Evolutionary conservation across 2,329 filamentous ascomycete species (phyloP).

Genomic region (Aphanocladium album): DNA sequence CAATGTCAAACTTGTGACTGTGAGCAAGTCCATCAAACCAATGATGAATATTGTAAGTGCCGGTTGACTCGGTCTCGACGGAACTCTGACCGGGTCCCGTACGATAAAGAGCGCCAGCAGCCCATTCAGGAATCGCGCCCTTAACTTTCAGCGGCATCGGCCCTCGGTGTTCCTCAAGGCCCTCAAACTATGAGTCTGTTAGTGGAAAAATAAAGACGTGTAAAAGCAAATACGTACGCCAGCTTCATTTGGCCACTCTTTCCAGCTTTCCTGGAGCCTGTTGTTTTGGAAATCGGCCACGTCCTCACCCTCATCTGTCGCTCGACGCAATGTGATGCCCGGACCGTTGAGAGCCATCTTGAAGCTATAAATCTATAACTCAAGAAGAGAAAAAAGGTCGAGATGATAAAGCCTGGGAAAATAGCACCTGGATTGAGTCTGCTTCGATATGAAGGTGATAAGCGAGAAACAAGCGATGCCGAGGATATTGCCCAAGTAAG

Average conservation of each 20-base stretch:
- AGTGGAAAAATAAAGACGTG: neutral
- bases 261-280: constrained; percentile 18
- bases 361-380: neutral
- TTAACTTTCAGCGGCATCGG: constrained; percentile 59
- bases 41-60: constrained; percentile 60
- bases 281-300: constrained; percentile 3
- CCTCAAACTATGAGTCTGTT: constrained; percentile 53
- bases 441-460: neutral
- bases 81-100: constrained; percentile 66
- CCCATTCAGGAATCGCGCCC: constrained; percentile 66
- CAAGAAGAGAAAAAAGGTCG: neutral
- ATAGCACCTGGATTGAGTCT: neutral
- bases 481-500: neutral
- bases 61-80: constrained; percentile 52
- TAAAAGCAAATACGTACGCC: constrained; percentile 23
- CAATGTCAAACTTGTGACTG: constrained; percentile 67
- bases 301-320: constrained; percentile 7
- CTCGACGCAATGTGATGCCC: neutral
- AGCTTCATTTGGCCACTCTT: constrained; percentile 34
- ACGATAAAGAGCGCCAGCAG: constrained; percentile 66
- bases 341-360: constrained; percentile 8
- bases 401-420: neutral
- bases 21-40: constrained; percentile 80
- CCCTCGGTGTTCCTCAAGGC: constrained; percentile 58
- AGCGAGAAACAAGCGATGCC: neutral